Evolutionary conservation across 1,139 yeast species (phyloP).

Genomic region (Debaryomycetaceae sp.): DNA sequence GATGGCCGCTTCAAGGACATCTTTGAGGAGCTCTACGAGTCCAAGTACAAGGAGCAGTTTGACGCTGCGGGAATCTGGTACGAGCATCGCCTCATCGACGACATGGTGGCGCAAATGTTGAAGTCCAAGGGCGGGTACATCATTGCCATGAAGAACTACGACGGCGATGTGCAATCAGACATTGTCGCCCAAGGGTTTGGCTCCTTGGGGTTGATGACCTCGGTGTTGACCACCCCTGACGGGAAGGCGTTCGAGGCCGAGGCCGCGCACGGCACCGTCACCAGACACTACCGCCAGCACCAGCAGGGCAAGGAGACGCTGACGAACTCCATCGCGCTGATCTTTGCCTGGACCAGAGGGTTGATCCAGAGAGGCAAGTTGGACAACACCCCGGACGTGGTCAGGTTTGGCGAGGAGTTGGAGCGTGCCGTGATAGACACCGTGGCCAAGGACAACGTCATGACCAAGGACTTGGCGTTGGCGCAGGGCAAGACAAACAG

Average conservation of each 20-base stretch:
- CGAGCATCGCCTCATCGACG: conserved; percentile 94
- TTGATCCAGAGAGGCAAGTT: conserved; percentile 85
- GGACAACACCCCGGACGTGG: conserved; percentile 81
- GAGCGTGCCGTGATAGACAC: conserved; percentile 85
- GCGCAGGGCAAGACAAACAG: conserved; percentile 84
- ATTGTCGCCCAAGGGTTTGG: conserved; percentile 98
- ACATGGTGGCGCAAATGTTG: conserved; percentile 98
- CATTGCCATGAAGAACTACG: conserved; percentile 94
- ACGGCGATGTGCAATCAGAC: conserved; percentile 96
- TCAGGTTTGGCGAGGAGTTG: conserved; percentile 68
- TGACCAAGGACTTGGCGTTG: conserved; percentile 95
- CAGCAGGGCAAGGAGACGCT: conserved; percentile 65
- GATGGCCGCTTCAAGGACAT: conserved; percentile 95
- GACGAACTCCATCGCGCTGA: conserved; percentile 98
- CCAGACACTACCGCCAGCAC: conserved; percentile 30
- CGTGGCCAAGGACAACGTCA: conserved; percentile 76
- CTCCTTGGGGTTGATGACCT: conserved; percentile 93
- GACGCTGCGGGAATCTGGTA: conserved; percentile 83
- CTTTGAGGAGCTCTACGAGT: conserved; percentile 75
- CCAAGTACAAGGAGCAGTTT: conserved; percentile 63
- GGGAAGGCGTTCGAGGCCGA: conserved; percentile 87
- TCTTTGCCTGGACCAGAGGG: conserved; percentile 96
- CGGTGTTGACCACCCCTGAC: conserved; percentile 89
- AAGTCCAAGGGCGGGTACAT: conserved; percentile 93
- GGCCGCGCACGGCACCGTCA: conserved; percentile 31